phyloP scores from a whole-genome alignment of 805 yeast genomes.

The Brettanomyces custersianus region DNA sequence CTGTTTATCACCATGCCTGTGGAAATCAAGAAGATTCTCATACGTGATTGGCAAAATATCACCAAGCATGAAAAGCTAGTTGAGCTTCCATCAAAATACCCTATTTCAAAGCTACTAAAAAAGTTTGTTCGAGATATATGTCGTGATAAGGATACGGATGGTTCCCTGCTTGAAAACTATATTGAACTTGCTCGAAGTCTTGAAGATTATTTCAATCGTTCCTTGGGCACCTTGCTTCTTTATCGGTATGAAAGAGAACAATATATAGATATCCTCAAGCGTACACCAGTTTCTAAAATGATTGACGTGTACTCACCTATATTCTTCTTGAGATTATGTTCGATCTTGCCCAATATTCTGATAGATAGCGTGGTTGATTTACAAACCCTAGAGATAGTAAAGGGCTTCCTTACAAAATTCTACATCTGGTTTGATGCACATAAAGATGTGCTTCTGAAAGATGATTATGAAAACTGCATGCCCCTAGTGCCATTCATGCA shows the following conservation, averaged over 20 bases:
- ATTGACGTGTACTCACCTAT: constrained; percentile 66
- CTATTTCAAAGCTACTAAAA: constrained; percentile 44
- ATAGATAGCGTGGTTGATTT: constrained; percentile 74
- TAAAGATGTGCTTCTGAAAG: constrained; percentile 26
- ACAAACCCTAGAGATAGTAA: constrained; percentile 50
- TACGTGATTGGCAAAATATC: constrained; percentile 89
- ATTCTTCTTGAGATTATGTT: constrained; percentile 70
- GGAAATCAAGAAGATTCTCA: constrained; percentile 58
- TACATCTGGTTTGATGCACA: constrained; percentile 43
- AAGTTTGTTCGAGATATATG: constrained; percentile 29
- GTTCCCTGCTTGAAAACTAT: constrained; percentile 37
- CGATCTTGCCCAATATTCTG: constrained; percentile 75
- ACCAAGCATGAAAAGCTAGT: constrained; percentile 73
- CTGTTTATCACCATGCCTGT: constrained; percentile 40
- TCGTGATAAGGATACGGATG: constrained; percentile 22
- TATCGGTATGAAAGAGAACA: constrained; percentile 77
- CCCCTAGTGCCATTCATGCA: constrained; percentile 23
- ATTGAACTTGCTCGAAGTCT: constrained; percentile 69
- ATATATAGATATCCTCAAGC: constrained; percentile 41
- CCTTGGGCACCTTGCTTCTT: constrained; percentile 58
- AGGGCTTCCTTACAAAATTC: constrained; percentile 45
- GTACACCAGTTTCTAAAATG: constrained; percentile 9
- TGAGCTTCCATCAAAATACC: constrained; percentile 47
- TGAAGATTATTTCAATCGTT: constrained; percentile 61
- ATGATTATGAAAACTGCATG: constrained; percentile 40